phyloP scores from a whole-genome alignment of 768 basidiomycete species.

The Crepidotus variabilis region DNA sequence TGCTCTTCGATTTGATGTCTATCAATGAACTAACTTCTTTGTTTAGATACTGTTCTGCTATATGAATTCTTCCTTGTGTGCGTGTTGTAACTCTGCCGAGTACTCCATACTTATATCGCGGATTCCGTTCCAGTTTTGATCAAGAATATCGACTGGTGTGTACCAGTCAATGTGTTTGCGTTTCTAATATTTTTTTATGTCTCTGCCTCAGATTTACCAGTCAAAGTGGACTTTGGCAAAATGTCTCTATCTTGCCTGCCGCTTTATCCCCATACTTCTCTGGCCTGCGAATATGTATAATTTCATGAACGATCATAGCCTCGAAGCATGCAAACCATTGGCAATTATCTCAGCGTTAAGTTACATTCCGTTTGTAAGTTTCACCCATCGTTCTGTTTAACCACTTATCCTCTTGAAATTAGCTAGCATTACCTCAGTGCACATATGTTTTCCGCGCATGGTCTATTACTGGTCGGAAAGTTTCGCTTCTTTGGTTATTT shows the following conservation, averaged over 20 bases:
- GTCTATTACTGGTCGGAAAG: background rate
- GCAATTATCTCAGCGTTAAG: too few relatives aligned
- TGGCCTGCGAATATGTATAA: constrained; percentile 31
- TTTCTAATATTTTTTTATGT: background rate
- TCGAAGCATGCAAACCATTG: constrained; percentile 18
- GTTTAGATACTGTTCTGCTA: too few relatives aligned
- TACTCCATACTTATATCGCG: too few relatives aligned
- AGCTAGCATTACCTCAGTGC: constrained; percentile 3
- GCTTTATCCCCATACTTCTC: constrained; percentile 31
- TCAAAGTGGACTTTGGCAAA: constrained; percentile 32
- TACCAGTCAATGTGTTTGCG: too few relatives aligned
- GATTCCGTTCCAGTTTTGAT: background rate
- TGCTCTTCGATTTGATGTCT: too few relatives aligned
- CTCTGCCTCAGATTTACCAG: constrained; percentile 24
- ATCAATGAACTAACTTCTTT: too few relatives aligned
- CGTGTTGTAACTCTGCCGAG: too few relatives aligned
- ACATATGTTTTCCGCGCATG: constrained; percentile 5
- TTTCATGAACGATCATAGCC: constrained; percentile 26
- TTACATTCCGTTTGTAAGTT: background rate
- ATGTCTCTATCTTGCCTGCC: constrained; percentile 32
- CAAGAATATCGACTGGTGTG: constrained; percentile 4
- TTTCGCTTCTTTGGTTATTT: background rate
- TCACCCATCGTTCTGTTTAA: background rate
- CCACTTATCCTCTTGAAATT: background rate
- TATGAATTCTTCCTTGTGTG: too few relatives aligned